phyloP scores from a whole-genome alignment of 2,329 filamentous ascomycete species.

The Aspergillus quadricinctus region DNA sequence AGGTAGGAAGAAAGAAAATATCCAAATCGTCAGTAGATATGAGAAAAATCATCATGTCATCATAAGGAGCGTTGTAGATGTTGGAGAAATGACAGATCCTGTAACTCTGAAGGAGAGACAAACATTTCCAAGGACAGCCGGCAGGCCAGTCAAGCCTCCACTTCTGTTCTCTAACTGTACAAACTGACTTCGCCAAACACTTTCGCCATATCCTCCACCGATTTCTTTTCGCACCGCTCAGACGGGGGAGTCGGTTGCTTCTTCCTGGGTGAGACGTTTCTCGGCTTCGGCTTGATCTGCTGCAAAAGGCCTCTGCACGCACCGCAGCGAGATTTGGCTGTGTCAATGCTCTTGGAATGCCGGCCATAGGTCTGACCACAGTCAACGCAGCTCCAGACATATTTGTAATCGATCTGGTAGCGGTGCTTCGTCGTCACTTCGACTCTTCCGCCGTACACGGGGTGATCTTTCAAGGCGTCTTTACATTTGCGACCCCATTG shows the following conservation, averaged over 20 bases:
- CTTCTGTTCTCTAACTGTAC: neutral
- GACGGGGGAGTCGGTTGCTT: constrained; percentile 4
- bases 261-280: constrained; percentile 39
- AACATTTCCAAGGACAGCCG: neutral
- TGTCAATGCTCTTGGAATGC: constrained; percentile 81
- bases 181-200: constrained; percentile 7
- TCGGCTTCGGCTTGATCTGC: constrained; percentile 75
- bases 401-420: constrained; percentile 90
- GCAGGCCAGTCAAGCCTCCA: neutral
- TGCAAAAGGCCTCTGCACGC: constrained; percentile 65
- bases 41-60: neutral
- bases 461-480: constrained; percentile 33
- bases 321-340: constrained; percentile 67
- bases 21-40: neutral
- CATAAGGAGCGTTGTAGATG: neutral
- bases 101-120: neutral
- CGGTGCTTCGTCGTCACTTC: constrained; percentile 83
- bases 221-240: neutral
- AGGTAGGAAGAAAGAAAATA: neutral
- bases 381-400: constrained; percentile 70
- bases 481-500: constrained; percentile 52
- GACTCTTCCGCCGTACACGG: constrained; percentile 58
- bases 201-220: constrained; percentile 7
- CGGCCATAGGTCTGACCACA: constrained; percentile 74
- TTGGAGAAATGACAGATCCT: neutral